A percentile compares a stretch with the other conserved stretches of the same genome.
Conservation (phyloP, 768 basidiomycete genomes). For the Pleurotus citrinopileatus region DNA sequence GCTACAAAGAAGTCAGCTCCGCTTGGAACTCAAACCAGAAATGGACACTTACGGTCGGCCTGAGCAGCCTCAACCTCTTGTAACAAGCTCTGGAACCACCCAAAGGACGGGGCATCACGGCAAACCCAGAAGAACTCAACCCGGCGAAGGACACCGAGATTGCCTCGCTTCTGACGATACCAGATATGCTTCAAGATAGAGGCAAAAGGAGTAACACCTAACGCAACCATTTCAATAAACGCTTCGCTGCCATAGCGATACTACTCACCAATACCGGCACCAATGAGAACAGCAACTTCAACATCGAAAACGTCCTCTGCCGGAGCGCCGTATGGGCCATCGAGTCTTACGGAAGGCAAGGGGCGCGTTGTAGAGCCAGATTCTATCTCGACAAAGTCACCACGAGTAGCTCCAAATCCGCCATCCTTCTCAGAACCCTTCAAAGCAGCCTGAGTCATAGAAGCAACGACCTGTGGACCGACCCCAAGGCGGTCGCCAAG, state of each 20-base stretch:
- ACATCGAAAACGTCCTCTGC: constrained; percentile 86
- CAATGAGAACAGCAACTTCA: constrained; percentile 88
- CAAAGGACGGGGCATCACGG: constrained; percentile 94
- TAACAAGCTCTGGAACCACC: constrained; percentile 92
- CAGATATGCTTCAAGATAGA: constrained; percentile 95
- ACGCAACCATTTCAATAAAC: constrained; percentile 6
- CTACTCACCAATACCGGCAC: constrained; percentile 83
- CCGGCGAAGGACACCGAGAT: constrained; percentile 75
- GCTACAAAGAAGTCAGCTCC: constrained; percentile 42
- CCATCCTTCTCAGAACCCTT: constrained; percentile 70
- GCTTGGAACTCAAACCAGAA: background rate
- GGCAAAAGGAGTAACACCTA: constrained; percentile 91
- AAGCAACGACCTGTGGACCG: constrained; percentile 70
- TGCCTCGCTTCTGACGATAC: constrained; percentile 83
- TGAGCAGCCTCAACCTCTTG: constrained; percentile 88
- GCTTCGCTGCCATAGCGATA: background rate
- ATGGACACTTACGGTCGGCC: constrained; percentile 66
- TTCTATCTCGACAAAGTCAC: constrained; percentile 82
- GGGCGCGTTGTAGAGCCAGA: constrained; percentile 39
- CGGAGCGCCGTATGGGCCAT: constrained; percentile 92
- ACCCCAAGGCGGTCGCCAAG: constrained; percentile 87
- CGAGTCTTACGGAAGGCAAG: constrained; percentile 74
- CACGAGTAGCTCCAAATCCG: constrained; percentile 46
- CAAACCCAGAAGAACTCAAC: constrained; percentile 97
- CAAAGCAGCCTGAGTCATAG: constrained; percentile 77